Evolutionary conservation across 108 stramenopile species (phyloP), one percentile per base, ranked within the genome.

Genomic region (Fragilaria radians): DNA sequence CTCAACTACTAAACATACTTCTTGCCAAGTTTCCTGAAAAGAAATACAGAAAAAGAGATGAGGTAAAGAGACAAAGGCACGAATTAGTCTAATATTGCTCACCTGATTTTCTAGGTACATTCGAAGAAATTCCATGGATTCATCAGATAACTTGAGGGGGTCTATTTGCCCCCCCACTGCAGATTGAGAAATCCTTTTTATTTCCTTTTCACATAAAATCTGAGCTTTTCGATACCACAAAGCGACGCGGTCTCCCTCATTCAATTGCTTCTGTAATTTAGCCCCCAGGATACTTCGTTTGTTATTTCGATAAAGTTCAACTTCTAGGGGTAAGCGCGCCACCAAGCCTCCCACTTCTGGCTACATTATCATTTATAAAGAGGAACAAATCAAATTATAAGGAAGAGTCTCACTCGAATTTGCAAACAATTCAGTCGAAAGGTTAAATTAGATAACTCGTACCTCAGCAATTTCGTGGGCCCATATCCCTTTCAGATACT

Each of bases 271-370:
- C n/a, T 57, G 67, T 9, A 91, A 62, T 46, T 68, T 63, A 31
- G 65, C 30, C 9, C 81, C 79, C n/a, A 79, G 65, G 25, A 68
- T 68, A 55, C 61, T 73, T 54, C 80, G 67, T 55, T 63, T 57
- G 48, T 70, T 63, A 32, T 74, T 77, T 25, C 81, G 76, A 48
- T 70, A 83, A 29, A 93, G 54, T 77, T 89, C 87, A 22, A 70
- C 73, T 59, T 89, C 87, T 23, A 93, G 71, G 14, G 91, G 91
- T 74, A 93, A 70, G 2, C 91, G 83, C 19, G 77, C 66, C 21
- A 93, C 65, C 36, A 93, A 56, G 17, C 91, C 91, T 23, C 91
- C 87, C 2, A 89, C 76, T 70, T 92, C 86, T 23, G 90, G 82
- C 71, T 84, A 32, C 28, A 46, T 11, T 48, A 1, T 48, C 28